A percentile compares a stretch with the other conserved stretches of the same genome.
Evolutionary conservation across 306 rosid genomes (phyloP).

Genomic region (Sphenostylis stenocarpa): DNA sequence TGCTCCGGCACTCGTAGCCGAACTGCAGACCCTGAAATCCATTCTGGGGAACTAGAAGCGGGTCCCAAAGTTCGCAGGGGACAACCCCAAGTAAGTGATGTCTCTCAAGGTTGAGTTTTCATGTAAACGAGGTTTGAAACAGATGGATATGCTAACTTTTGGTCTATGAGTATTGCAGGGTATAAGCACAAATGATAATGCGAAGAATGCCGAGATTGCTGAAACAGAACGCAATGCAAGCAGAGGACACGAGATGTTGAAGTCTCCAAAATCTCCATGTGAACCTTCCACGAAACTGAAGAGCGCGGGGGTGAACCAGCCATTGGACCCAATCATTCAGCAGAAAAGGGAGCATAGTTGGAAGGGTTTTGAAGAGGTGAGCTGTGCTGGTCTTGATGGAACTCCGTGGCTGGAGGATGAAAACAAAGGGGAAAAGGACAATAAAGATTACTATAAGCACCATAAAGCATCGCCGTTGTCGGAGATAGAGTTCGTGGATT

Average conservation of each 20-base stretch:
- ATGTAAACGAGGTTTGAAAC: no score
- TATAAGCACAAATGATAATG: conserved; percentile 14
- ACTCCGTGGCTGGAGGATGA: conserved; percentile 49
- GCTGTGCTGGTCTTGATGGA: conserved; percentile 68
- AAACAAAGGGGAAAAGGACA: conserved; percentile 18
- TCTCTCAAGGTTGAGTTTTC: neutral
- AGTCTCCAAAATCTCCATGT: conserved; percentile 37
- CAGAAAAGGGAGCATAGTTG: conserved; percentile 43
- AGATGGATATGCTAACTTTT: neutral
- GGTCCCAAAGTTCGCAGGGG: conserved; percentile 40
- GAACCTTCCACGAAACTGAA: conserved; percentile 49
- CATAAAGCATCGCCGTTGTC: conserved; percentile 84
- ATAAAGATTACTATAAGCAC: conserved; percentile 48
- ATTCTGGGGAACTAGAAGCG: conserved; percentile 51
- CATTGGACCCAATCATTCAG: conserved; percentile 48
- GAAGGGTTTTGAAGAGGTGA: conserved; percentile 37
- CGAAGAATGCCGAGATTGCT: neutral
- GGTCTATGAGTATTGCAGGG: conserved; percentile 35
- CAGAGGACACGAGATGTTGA: conserved; percentile 25
- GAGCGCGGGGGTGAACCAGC: conserved; percentile 48
- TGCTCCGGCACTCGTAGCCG: conserved; percentile 38
- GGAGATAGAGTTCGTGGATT: conserved; percentile 60
- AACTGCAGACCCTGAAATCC: conserved; percentile 65
- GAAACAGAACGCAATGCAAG: conserved; percentile 12
- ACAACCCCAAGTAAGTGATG: conserved; percentile 40